phyloP scores from a whole-genome alignment of 2,329 filamentous ascomycete species.

The Neodidymelliopsis sp. region DNA sequence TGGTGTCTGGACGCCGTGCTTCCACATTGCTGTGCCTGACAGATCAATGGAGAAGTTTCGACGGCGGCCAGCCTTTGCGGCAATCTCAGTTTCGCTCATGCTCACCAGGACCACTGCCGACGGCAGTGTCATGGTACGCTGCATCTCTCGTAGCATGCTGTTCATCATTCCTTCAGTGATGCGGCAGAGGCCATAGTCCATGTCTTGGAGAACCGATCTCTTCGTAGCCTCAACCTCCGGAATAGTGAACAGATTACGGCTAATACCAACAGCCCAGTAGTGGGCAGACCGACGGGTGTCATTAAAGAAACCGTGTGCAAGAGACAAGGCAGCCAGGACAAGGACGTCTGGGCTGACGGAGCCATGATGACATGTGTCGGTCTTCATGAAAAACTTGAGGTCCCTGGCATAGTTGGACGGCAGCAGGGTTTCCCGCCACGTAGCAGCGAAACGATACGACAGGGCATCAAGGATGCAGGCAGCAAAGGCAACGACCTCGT shows the following conservation, averaged over 20 bases:
- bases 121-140: conserved; percentile 20
- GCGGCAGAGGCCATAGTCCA: conserved; percentile 48
- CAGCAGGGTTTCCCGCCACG: conserved; percentile 39
- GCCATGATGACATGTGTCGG: conserved; percentile 23
- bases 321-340: conserved; percentile 45
- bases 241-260: conserved; percentile 31
- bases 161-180: conserved; percentile 46
- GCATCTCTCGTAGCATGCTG: conserved; percentile 42
- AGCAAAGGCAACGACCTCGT: conserved; percentile 48
- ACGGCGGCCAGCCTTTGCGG: conserved; percentile 24
- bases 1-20: conserved; percentile 46
- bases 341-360: conserved; percentile 43
- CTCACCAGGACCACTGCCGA: background rate
- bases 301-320: conserved; percentile 46
- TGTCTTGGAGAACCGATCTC: conserved; percentile 44
- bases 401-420: conserved; percentile 25
- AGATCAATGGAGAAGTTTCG: conserved; percentile 38
- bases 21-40: conserved; percentile 41
- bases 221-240: conserved; percentile 45
- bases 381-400: conserved; percentile 23
- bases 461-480: conserved; percentile 50
- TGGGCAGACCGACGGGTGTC: conserved; percentile 40
- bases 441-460: conserved; percentile 40
- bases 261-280: conserved; percentile 46
- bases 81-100: conserved; percentile 2